Evolutionary conservation across 257 asterid species (phyloP), one percentile per base, ranked within the genome.

Genomic region (Jaltomata sinuosa): DNA sequence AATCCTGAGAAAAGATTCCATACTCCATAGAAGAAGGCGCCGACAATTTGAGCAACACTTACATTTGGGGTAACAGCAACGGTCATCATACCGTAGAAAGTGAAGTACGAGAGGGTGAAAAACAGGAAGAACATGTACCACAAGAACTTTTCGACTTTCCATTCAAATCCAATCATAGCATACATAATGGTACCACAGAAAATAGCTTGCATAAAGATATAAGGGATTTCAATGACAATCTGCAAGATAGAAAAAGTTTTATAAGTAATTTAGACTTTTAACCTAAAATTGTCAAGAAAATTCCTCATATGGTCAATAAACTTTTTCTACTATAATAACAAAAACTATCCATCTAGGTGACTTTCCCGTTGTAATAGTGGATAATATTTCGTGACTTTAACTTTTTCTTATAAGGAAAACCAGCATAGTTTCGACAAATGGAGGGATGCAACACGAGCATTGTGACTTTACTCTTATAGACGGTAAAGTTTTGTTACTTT

Each of bases 1-100:
- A 93, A 93, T 21, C 97, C 97, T 0, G 97, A 92, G 88, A 94
- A 94, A 84, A 93, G 88, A 69, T 92, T 93, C 98, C 98, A 93
- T 4, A 84, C 18, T 0, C 87, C 87, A 40, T 90, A 91, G 94
- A 90, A 92, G 84, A 90, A 90, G 14, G 92, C 47, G 3, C 93
- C 90, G 22, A 91, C 85, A 27, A 94, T 88, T 86, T 93, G 90
- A 14, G 95, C 95, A 22, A 91, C 86, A 32, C 90, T 86, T 86
- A 90, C 94, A 78, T 94, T 92, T 8, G 98, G 97, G 7, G 97
- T 92, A 49, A 92, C 90, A 9, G 94, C 94, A 62, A 93, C 93
- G 3, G 94, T 84, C 97, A 91, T 94, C 97, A 94, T 93, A 25
- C 97, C 97, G 16, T 89, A 93, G 86, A 88, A 91, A 25, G 93